Evolutionary conservation across 805 yeast genomes (phyloP).

Genomic region (Yamadazyma paraphyllophila): DNA sequence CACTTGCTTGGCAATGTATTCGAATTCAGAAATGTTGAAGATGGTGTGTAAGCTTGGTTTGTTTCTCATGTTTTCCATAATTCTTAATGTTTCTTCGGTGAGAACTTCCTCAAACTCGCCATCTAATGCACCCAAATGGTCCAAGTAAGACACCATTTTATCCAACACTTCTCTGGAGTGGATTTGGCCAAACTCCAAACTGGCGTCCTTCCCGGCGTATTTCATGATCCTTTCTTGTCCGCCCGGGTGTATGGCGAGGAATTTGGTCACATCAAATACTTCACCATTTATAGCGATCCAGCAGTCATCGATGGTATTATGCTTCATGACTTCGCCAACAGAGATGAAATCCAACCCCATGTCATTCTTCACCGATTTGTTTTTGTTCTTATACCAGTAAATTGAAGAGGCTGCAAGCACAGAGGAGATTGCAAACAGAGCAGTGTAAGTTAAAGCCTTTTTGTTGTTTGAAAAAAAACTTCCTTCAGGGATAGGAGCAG

Average conservation of each 20-base stretch:
- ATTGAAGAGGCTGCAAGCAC: neutral
- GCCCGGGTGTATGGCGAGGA: constrained; percentile 49
- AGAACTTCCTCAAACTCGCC: constrained; percentile 13
- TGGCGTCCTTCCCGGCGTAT: constrained; percentile 63
- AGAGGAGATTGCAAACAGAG: neutral
- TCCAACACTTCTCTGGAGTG: constrained; percentile 28
- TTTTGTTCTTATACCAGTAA: neutral
- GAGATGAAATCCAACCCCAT: constrained; percentile 15
- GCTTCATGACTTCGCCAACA: constrained; percentile 18
- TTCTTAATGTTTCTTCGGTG: constrained; percentile 10
- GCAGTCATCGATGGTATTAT: constrained; percentile 14
- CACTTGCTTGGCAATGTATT: constrained; percentile 32
- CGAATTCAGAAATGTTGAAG: constrained; percentile 37
- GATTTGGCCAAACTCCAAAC: constrained; percentile 37
- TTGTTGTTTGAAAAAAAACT: neutral
- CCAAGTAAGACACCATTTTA: constrained; percentile 11
- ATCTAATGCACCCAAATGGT: constrained; percentile 11
- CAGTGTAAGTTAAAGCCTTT: neutral
- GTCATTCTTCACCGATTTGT: constrained; percentile 3
- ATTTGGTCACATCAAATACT: constrained; percentile 37
- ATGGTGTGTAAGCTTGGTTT: constrained; percentile 15
- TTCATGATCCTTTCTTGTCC: constrained; percentile 45
- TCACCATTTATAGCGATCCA: constrained; percentile 36
- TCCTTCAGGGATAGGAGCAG: neutral
- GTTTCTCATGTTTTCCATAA: constrained; percentile 8